Conservation (phyloP, 1,284 basidiomycete species). For the Psilocybe mexicana region DNA sequence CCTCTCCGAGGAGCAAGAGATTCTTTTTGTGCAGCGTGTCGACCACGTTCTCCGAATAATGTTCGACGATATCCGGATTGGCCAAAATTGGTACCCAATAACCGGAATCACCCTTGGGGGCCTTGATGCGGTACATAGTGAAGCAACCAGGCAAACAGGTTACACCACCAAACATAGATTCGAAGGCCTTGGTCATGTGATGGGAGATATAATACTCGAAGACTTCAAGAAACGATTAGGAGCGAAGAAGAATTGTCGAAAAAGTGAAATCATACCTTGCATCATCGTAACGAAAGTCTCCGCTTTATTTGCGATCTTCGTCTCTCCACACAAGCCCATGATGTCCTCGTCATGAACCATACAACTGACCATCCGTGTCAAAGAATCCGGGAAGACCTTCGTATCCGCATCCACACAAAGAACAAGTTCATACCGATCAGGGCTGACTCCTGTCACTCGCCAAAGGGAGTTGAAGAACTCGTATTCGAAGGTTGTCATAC, state of each 20-base stretch:
- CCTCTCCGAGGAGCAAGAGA: constrained; percentile 93
- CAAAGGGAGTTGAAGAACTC: constrained; percentile 99
- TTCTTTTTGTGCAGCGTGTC: constrained; percentile 99
- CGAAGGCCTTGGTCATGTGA: constrained; percentile 98
- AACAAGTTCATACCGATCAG: constrained; percentile 95
- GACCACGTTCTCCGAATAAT: constrained; percentile 97
- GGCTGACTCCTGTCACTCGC: constrained; percentile 92
- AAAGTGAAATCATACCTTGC: constrained; percentile 66
- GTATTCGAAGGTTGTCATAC: constrained; percentile 99
- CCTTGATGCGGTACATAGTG: constrained; percentile 99
- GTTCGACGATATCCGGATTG: constrained; percentile 96
- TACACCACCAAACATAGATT: constrained; percentile 99
- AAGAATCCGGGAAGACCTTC: constrained; percentile 93
- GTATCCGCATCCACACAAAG: constrained; percentile 99
- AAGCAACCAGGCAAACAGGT: constrained; percentile 99
- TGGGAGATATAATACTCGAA: constrained; percentile 99
- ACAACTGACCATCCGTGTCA: constrained; percentile 90
- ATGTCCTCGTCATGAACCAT: constrained; percentile 97
- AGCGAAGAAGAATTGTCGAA: background rate
- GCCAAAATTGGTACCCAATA: constrained; percentile 99
- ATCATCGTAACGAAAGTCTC: constrained; percentile 99
- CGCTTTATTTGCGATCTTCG: constrained; percentile 98
- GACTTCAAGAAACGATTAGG: constrained; percentile 49
- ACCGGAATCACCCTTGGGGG: constrained; percentile 87
- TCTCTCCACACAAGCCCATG: constrained; percentile 99